Conservation (phyloP, 1,284 basidiomycete species). For the Marasmius oreades region DNA sequence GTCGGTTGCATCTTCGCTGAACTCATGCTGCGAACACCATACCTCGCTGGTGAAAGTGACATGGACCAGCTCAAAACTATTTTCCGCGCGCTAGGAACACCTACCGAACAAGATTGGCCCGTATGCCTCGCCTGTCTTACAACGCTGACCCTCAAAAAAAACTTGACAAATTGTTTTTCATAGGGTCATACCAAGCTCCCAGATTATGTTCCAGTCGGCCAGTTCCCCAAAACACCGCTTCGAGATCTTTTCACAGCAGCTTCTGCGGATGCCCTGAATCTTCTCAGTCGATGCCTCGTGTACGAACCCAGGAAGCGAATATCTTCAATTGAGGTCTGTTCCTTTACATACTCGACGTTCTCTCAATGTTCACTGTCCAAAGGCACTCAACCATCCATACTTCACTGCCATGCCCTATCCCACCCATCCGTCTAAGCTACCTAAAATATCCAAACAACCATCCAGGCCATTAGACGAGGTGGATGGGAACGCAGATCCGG, state of each 20-base stretch:
- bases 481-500: constrained; percentile 61
- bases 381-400: constrained; percentile 78
- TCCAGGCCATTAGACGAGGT: constrained; percentile 65
- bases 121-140: constrained; percentile 38
- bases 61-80: constrained; percentile 96
- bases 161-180: constrained; percentile 5
- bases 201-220: constrained; percentile 81
- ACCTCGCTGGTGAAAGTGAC: constrained; percentile 90
- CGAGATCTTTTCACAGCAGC: constrained; percentile 90
- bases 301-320: constrained; percentile 89
- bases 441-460: constrained; percentile 61
- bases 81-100: constrained; percentile 92
- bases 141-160: not conserved
- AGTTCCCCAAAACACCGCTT: constrained; percentile 79
- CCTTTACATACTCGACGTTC: constrained; percentile 8
- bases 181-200: constrained; percentile 89
- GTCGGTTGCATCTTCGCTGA: constrained; percentile 96
- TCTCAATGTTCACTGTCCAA: not conserved
- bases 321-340: constrained; percentile 70
- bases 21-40: constrained; percentile 92
- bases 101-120: constrained; percentile 96
- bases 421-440: constrained; percentile 78
- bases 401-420: constrained; percentile 78
- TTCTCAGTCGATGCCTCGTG: constrained; percentile 75
- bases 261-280: constrained; percentile 81